A percentile compares a stretch with the other conserved stretches of the same genome.
phyloP scores from a whole-genome alignment of 805 yeast species.

The Wickerhamiella kurtzmanii region DNA sequence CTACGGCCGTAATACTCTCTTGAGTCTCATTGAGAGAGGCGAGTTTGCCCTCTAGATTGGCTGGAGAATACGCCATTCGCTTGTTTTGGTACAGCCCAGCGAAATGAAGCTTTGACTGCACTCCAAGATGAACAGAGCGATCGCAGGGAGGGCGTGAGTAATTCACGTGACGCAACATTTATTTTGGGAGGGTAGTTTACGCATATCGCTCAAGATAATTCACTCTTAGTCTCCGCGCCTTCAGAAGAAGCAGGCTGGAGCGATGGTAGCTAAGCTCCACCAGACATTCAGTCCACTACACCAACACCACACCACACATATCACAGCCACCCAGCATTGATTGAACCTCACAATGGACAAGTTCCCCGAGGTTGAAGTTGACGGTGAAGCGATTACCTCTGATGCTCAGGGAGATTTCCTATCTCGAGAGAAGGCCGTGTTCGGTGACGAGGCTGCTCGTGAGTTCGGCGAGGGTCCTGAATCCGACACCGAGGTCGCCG shows the following conservation, averaged over 20 bases:
- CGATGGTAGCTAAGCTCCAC: not conserved
- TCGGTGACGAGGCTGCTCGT: slow-evolving; percentile 32
- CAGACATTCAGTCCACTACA: not conserved
- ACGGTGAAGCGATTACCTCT: slow-evolving; percentile 28
- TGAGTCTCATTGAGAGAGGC: slow-evolving; percentile 42
- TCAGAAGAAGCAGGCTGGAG: not conserved
- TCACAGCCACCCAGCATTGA: not conserved
- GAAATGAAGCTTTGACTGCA: too few relatives aligned
- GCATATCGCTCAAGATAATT: too few relatives aligned
- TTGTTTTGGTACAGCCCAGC: too few relatives aligned
- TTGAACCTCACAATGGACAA: slow-evolving; percentile 33
- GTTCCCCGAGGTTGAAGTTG: slow-evolving; percentile 41
- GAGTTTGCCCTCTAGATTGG: slow-evolving; percentile 18
- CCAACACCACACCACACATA: not conserved
- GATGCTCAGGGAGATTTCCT: slow-evolving; percentile 21
- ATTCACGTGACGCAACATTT: too few relatives aligned
- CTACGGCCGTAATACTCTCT: slow-evolving; percentile 57
- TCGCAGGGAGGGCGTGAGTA: too few relatives aligned
- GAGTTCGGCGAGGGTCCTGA: slow-evolving; percentile 20
- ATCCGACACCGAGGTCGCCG: slow-evolving; percentile 3
- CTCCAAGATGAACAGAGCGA: too few relatives aligned
- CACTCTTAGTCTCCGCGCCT: too few relatives aligned
- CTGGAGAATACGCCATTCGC: not conserved
- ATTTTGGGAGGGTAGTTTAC: too few relatives aligned
- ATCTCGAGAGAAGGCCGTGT: slow-evolving; percentile 30